Conservation (phyloP, 495 filamentous ascomycete species). For the Delitschia confertaspora region DNA sequence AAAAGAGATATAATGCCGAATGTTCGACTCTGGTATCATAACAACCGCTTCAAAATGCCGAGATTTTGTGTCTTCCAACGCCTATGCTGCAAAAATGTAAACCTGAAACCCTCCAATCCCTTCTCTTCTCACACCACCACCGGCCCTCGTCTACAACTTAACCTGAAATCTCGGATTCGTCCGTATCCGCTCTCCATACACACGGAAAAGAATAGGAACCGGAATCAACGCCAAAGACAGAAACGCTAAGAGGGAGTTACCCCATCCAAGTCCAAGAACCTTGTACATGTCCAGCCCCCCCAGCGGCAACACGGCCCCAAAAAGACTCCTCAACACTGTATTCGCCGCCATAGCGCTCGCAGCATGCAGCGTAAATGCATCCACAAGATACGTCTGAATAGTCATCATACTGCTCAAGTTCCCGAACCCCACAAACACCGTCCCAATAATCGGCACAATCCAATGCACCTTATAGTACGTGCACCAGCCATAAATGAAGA, state of each 20-base stretch:
- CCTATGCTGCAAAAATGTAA: too few species aligned
- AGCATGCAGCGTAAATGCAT: constrained; percentile 33
- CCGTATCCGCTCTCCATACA: constrained; percentile 34
- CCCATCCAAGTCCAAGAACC: constrained; percentile 35
- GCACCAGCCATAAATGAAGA: constrained; percentile 37
- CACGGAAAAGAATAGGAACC: constrained; percentile 30
- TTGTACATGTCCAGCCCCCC: constrained; percentile 33
- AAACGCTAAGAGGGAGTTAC: constrained; percentile 34
- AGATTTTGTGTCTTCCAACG: too few species aligned
- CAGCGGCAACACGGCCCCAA: constrained; percentile 34
- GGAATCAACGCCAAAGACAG: constrained; percentile 30
- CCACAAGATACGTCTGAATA: constrained; percentile 36
- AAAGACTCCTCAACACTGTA: constrained; percentile 30
- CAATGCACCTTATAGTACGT: constrained; percentile 32
- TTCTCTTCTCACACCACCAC: too few species aligned
- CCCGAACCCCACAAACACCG: constrained; percentile 31
- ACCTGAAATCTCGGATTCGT: constrained; percentile 34
- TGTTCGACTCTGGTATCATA: too few species aligned
- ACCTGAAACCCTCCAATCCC: too few species aligned
- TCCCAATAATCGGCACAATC: constrained; percentile 35
- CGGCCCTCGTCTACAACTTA: constrained; percentile 25
- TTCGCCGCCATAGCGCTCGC: constrained; percentile 35
- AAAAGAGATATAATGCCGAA: too few species aligned
- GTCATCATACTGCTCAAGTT: constrained; percentile 34
- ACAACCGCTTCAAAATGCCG: too few species aligned